Percentiles rank a stretch among this genome's conserved stretches.
Evolutionary conservation across 164 flowering plant species (phyloP).

Genomic region (Kalanchoe fedtschenkoi): DNA sequence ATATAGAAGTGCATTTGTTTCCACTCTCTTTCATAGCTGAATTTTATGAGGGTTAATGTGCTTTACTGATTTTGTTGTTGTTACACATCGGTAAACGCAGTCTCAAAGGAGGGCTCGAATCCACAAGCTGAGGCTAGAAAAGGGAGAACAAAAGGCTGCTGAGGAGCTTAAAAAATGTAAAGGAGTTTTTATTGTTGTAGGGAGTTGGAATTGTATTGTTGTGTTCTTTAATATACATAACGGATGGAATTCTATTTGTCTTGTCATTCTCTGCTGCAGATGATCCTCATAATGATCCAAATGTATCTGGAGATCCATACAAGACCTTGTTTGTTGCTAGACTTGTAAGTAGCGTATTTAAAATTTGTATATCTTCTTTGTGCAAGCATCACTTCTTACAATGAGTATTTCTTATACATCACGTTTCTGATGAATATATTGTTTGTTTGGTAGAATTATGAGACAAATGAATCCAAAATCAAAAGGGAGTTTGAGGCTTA

Average conservation of each 20-base stretch:
- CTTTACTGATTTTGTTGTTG: background rate
- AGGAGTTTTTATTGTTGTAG: background rate
- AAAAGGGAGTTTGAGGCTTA: slow-evolving; percentile 99
- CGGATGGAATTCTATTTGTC: background rate
- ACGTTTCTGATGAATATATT: background rate
- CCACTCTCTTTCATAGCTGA: background rate
- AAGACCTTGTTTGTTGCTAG: slow-evolving; percentile 93
- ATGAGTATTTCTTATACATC: background rate
- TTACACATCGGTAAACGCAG: slow-evolving; percentile 21
- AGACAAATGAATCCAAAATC: slow-evolving; percentile 84
- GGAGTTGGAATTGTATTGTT: background rate
- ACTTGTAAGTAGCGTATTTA: slow-evolving; percentile 59
- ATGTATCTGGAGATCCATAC: slow-evolving; percentile 89
- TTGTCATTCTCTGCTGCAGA: slow-evolving; percentile 31
- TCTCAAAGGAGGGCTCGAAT: slow-evolving; percentile 67
- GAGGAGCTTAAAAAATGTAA: slow-evolving; percentile 90
- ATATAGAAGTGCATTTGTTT: background rate
- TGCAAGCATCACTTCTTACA: background rate
- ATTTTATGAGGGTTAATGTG: background rate
- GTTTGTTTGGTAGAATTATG: slow-evolving; percentile 76
- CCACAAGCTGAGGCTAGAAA: slow-evolving; percentile 65
- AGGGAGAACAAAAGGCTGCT: slow-evolving; percentile 81
- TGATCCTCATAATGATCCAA: slow-evolving; percentile 77
- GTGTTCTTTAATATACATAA: too few relatives aligned
- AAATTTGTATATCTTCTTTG: background rate